Evolutionary conservation across 2,329 filamentous ascomycete genomes (phyloP), one percentile per base, ranked within the genome.

Genomic region (Leptographium wingfieldii): DNA sequence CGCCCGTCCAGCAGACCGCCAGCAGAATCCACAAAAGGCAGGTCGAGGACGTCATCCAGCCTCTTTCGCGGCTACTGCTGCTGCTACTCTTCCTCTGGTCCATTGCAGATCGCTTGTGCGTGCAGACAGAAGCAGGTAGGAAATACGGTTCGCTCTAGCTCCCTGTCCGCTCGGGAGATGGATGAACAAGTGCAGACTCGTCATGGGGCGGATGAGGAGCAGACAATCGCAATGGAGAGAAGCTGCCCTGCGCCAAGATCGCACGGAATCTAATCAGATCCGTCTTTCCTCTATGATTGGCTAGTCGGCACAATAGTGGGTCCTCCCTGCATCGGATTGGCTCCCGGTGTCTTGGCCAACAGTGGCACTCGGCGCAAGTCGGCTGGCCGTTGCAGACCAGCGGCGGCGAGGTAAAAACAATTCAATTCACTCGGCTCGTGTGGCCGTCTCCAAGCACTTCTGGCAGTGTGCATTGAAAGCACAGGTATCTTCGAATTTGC

Each of bases 211-310:
- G 49, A 25, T 6, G n/a, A 11, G 1, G 27, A 31, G 27, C 4
- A 19, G 27, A 19, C 10, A 27, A 22, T 29, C 16, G 16, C 49
- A 52, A 12, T 10, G 48, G 48, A 3, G 40, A 11, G 40, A 46
- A 19, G 5, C n/a, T 4, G n/a, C 46, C 22, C 9, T 3, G 40
- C 22, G 31, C 43, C 43, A 46, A 46, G 43, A 46, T 9, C 16
- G 43, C 43, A 33, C 5, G 40, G 19, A 59, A 63, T 64, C 61
- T 64, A 62, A 64, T 64, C 63, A 63, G 63, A 64, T 64, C 58
- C 61, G 63, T 63, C 57, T 27, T 16, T n/a, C 7, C 11, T 9
- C 1, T 16, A 4, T 57, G 53, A 64, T 64, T 64, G 63, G 63
- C 31, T 14, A 11, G 14, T 16, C n/a, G 12, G 27, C 4, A 4